Base-by-base conservation (phyloP, 2,329 filamentous ascomycete genomes). In the Aspergillus oerlinghausenensis region DNA sequence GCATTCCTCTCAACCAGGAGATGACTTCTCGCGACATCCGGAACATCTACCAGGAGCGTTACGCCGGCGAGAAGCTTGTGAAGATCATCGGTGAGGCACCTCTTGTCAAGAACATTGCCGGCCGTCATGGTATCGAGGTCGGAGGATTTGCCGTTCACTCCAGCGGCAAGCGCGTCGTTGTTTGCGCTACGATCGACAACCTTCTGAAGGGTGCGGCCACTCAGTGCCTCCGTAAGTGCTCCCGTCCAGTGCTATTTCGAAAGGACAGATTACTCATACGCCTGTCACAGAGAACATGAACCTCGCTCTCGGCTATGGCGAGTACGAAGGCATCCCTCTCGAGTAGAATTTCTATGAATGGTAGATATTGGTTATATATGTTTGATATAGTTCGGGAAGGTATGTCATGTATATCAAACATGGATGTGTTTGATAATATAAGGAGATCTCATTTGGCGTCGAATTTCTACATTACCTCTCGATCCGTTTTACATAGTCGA, bases 141-240 rank as follows among this genome's bases (percentile, higher is more conserved):
- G 94, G 94, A 58, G 92, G 90, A 0, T 97, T 97, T 68, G 92
- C 90, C n/a, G 91, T 97, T 42, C 88, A 97, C 77, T 90, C 84
- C 65, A 86, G 84, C 23, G 93, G 93, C 56, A 94, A 92, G 83
- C 84, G 94, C 52, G 92, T 95, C 0, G 93, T 97, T n/a, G 84
- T 97, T 61, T 95, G 92, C 70, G 90, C 88, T 19, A 96, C 90
- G 2, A 96, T 97, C 68, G 92, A 97, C 76, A 96, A 97, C 76
- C 78, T 97, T 64, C 82, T 94, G 66, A 97, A 97, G 84, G 92
- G 92, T 58, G 92, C 92, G 54, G 90, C 90, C 6, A 96, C 92
- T 10, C 92, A 96, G 74, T 96, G 92, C 78, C 77, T 96, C 73
- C 92, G 88, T 91, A 82, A 82, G 88, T 87, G 6, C 21, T 51